Conservation (phyloP, 1,139 yeast genomes). For the Suhomyces anneliseae region DNA sequence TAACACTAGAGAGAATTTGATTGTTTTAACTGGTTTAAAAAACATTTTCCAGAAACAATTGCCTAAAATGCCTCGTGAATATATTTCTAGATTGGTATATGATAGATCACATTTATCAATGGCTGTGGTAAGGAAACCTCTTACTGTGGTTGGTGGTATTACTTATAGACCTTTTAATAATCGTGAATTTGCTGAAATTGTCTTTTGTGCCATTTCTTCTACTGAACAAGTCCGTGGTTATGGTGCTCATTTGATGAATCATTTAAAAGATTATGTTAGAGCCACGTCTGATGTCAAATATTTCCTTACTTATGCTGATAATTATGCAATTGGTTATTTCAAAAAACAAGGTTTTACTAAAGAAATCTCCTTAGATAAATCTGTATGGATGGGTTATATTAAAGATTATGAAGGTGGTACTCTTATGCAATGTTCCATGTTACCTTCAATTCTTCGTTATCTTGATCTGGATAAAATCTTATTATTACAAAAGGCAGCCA, state of each 20-base stretch:
- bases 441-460: slow-evolving; percentile 77
- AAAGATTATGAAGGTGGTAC: slow-evolving; percentile 99
- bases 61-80: slow-evolving; percentile 98
- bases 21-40: slow-evolving; percentile 90
- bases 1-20: slow-evolving; percentile 79
- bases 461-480: slow-evolving; percentile 85
- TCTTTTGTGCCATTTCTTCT: slow-evolving; percentile 95
- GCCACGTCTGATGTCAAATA: slow-evolving; percentile 85
- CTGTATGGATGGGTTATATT: slow-evolving; percentile 97
- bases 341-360: slow-evolving; percentile 98
- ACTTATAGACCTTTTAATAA: slow-evolving; percentile 92
- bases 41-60: slow-evolving; percentile 95
- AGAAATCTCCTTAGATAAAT: slow-evolving; percentile 81
- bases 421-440: slow-evolving; percentile 94
- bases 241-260: slow-evolving; percentile 99
- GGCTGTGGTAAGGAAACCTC: slow-evolving; percentile 91
- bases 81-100: slow-evolving; percentile 89
- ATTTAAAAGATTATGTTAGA: slow-evolving; percentile 89
- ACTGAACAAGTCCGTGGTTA: slow-evolving; percentile 98
- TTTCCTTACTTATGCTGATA: slow-evolving; percentile 95
- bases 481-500: slow-evolving; percentile 86
- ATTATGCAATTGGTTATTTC: slow-evolving; percentile 97
- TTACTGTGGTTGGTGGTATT: slow-evolving; percentile 96
- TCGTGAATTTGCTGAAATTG: slow-evolving; percentile 94
- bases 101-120: slow-evolving; percentile 93